Evolutionary conservation across 805 yeast species (phyloP).

Genomic region (Saccharomycopsis vini): DNA sequence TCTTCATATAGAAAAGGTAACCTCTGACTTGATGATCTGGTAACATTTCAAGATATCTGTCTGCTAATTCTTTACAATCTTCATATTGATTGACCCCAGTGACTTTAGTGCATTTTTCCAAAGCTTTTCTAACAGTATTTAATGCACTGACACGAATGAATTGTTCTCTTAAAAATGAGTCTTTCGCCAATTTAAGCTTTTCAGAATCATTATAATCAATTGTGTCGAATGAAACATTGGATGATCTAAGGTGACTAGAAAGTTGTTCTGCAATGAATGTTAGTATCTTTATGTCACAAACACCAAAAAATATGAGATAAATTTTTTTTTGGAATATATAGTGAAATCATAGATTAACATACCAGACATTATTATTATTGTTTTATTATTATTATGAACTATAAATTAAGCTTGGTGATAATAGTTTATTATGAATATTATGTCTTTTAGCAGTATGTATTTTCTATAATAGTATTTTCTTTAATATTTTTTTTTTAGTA

Average conservation of each 20-base stretch:
- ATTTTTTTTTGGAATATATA: too few relatives aligned
- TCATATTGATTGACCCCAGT: slow-evolving; percentile 63
- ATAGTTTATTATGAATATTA: too few relatives aligned
- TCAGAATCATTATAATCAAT: slow-evolving; percentile 62
- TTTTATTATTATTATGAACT: too few relatives aligned
- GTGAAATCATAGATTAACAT: too few relatives aligned
- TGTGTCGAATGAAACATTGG: slow-evolving; percentile 73
- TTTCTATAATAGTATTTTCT: too few relatives aligned
- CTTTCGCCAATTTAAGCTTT: slow-evolving; percentile 65
- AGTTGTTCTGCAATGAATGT: too few relatives aligned
- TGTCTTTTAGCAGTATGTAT: too few relatives aligned
- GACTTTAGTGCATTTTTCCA: slow-evolving; percentile 58
- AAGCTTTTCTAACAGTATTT: slow-evolving; percentile 61
- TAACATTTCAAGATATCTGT: slow-evolving; percentile 66
- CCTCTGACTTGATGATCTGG: slow-evolving; percentile 64
- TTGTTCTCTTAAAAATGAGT: slow-evolving; percentile 70
- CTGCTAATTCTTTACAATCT: slow-evolving; percentile 73
- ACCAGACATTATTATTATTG: too few relatives aligned
- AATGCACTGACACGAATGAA: slow-evolving; percentile 63
- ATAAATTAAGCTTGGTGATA: too few relatives aligned
- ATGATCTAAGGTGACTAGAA: slow-evolving; percentile 49
- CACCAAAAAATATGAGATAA: too few relatives aligned
- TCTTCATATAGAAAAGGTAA: slow-evolving; percentile 78
- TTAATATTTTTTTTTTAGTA: too few relatives aligned
- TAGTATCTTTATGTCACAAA: too few relatives aligned